Evolutionary conservation across 192 early-diverging fungal genomes (phyloP), one percentile per base, ranked within the genome.

Genomic region (Umbelopsis isabellina): DNA sequence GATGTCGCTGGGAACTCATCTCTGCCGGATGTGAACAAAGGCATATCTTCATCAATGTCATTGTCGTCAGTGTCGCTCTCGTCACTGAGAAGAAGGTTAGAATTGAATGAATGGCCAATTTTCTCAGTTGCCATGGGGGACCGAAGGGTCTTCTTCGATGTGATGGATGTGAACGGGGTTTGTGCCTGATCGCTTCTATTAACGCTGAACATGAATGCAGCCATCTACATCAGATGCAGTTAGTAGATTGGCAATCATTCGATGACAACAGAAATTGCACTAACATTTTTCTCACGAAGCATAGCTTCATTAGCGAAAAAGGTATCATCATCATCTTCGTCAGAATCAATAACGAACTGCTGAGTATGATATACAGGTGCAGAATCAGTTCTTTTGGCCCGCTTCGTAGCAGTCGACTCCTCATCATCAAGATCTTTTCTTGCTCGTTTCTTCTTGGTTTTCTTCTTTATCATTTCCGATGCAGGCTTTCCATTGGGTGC

Each of bases 281-380:
- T 61, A 12, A 61, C 55, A 33, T 61, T 61, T 30, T 61, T 27
- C 55, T 61, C 27, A 0, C 55, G 25, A n/a, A 61, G 18, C 12
- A 1, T 61, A 35, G 15, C 16, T 61, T 61, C 55, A 35, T 27
- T 61, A 3, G 55, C 27, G 16, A 61, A 61, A 30, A 61, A 61
- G 12, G 15, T 11, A 16, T 61, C 55, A 16, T 61, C 55, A 35
- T 61, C 79, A 27, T 79, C 79, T n/a, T 83, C 83, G n/a, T 84
- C 85, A 35, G 82, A 84, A 66, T 86, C 85, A 44, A 82, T 49
- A 23, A 86, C 69, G 58, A 77, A 86, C 68, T 82, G 70, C 21
- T 74, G 61, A 12, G 79, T 73, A 27, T 74, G 77, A 68, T 76
- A 80, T 1, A 53, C 71, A 2, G 61, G 72, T 3, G 30, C 41